Evolutionary conservation across 805 yeast genomes (phyloP), one percentile per base, ranked within the genome.

Genomic region (Nakazawaea ishiwadae): DNA sequence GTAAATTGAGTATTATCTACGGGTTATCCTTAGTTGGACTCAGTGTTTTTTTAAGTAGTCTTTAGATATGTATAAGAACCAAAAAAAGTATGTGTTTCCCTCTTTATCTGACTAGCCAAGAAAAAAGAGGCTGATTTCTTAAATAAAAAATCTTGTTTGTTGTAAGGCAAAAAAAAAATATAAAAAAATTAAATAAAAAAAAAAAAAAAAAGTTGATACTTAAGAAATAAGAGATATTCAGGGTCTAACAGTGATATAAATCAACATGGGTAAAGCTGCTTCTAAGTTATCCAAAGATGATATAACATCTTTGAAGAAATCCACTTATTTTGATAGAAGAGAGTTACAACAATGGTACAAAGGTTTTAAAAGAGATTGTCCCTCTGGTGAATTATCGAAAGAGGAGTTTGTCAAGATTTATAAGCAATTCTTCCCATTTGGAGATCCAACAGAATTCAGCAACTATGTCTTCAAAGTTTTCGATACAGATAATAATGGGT

Each of bases 261-360:
- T 4, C 15, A 18, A 12, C 18, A 91, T 93, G 99, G 99, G 99
- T 11, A 90, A 89, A 53, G 84, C 96, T 24, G 91, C 95, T 7
- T 88, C 97, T 18, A 93, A 90, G 57, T 66, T 93, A 37, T 84
- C 95, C 14, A 88, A 84, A 53, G 98, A 93, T 51, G 98, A 93
- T 53, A 73, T 93, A 37, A 75, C 84, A 40, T 80, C 83, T 41
- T 75, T 93, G 45, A 84, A 84, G 58, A 81, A 79, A 55, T 83
- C 89, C 18, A 93, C 99, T 0, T 84, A 88, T 54, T 93, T 93
- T 56, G 96, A 91, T 56, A 79, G 90, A 40, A 73, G 96, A 49
- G 99, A 93, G 58, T 74, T 93, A 33, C 98, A 93, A 61, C 99
- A 91, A 58, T 93, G 99, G 99, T 91, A 91, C 58, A 91, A 91